Evolutionary conservation across 441 rosid species (phyloP), one percentile per base, ranked within the genome.

Genomic region (Jatropha podagrica): DNA sequence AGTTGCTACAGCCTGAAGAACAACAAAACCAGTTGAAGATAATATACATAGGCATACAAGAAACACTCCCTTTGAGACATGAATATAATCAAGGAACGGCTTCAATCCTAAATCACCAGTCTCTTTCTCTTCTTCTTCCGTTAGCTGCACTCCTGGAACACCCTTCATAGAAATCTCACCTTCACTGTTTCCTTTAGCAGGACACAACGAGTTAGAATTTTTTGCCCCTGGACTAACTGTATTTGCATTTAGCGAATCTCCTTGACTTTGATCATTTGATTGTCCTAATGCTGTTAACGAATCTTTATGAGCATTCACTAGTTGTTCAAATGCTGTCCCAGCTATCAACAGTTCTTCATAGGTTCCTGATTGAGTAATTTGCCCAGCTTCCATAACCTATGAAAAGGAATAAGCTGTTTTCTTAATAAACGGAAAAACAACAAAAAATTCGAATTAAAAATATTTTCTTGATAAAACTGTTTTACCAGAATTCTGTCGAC

Each of bases 241-340:
- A 55, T 80, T 82, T 49, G 37, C 56, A 58, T 76, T 81, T 49
- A 5, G 63, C 76, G 74, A 58, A 74, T 78, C 82, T 56, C 62
- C 81, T 4, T 38, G 75, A 65, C 68, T 77, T 81, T 76, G 82
- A 56, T 66, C 69, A 27, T 63, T 69, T 40, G 63, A 54, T 51
- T 86, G 70, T 58, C 65, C 85, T 74, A 87, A 71, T 65, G 74
- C 82, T 59, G 94, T 83, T 63, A 91, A 72, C 48, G 88, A 79
- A 71, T 89, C 97, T 76, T 80, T 88, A 71, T 95, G 99, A 77
- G 97, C 99, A 83, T 85, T 91, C 78, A 95, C 96, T 15, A 91
- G 91, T 69, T 81, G 87, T 60, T 89, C 87, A 64, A 95, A 92
- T 69, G 97, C 89, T 65, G 96, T 85, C 48, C 97, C 96, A n/a